Evolutionary conservation across 2,329 filamentous ascomycete genomes (phyloP).

Genomic region (Talaromyces sp.): DNA sequence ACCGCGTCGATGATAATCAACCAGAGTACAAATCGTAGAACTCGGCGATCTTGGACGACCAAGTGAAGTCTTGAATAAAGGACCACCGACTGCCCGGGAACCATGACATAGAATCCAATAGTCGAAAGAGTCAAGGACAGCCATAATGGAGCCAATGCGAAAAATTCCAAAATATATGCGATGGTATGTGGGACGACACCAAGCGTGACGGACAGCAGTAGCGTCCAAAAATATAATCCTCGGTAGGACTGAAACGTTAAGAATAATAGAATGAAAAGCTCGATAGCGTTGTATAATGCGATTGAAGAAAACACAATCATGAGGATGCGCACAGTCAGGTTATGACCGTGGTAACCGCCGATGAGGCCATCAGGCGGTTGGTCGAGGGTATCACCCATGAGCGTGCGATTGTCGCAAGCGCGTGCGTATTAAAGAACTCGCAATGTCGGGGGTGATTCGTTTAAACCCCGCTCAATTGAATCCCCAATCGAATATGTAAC

Average conservation of each 20-base stretch:
- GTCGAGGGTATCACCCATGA: constrained; percentile 15
- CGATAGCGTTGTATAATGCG: constrained; percentile 52
- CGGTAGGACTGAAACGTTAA: constrained; percentile 40
- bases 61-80: constrained; percentile 66
- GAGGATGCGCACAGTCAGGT: constrained; percentile 27
- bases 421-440: not conserved
- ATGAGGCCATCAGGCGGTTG: constrained; percentile 33
- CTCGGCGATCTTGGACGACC: constrained; percentile 53
- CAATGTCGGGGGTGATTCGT: not conserved
- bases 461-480: constrained; percentile 6
- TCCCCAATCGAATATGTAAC: constrained; percentile 8
- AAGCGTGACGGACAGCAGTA: constrained; percentile 39
- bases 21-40: constrained; percentile 54
- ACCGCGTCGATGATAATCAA: constrained; percentile 62
- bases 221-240: constrained; percentile 47
- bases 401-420: not conserved
- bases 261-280: constrained; percentile 43
- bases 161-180: constrained; percentile 46
- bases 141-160: constrained; percentile 37
- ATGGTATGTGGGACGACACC: constrained; percentile 42
- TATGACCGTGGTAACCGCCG: constrained; percentile 29
- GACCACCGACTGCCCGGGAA: constrained; percentile 64
- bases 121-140: constrained; percentile 45
- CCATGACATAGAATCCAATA: constrained; percentile 61
- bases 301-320: constrained; percentile 44